These are phyloP conservation scores for Neofusicoccum kwambonambiense DNA, from an alignment of 2,329 filamentous ascomycete genomes.

Conservation along the genomic window DNA sequence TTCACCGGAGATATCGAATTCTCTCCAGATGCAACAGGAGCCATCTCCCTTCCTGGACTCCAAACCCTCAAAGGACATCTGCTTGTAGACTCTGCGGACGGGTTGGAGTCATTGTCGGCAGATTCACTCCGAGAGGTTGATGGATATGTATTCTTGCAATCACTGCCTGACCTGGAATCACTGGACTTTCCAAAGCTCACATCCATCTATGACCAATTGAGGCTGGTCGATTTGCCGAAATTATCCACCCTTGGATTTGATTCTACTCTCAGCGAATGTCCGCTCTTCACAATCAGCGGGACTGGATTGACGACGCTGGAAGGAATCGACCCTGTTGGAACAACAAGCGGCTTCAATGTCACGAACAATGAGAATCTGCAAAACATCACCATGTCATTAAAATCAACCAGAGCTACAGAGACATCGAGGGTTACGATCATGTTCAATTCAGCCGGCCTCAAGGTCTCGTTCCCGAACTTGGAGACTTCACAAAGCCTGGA, in stretches of 20 bases:
- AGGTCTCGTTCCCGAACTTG: neutral
- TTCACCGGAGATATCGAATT: neutral
- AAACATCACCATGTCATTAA: neutral
- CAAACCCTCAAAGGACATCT: neutral
- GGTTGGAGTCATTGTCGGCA: neutral
- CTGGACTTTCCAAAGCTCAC: neutral
- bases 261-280: neutral
- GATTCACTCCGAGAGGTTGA: neutral
- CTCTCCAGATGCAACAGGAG: neutral
- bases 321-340: neutral
- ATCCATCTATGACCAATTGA: neutral
- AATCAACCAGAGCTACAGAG: too few species aligned
- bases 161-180: neutral
- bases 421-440: neutral
- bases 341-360: neutral
- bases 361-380: neutral
- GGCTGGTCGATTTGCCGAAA: neutral
- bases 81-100: neutral
- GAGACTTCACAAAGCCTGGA: neutral
- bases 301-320: neutral
- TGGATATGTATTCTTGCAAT: neutral
- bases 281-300: neutral
- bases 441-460: neutral
- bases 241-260: neutral
- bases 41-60: neutral